phyloP scores from a whole-genome alignment of 2,329 filamentous ascomycete genomes.

The Penicillium sp. region DNA sequence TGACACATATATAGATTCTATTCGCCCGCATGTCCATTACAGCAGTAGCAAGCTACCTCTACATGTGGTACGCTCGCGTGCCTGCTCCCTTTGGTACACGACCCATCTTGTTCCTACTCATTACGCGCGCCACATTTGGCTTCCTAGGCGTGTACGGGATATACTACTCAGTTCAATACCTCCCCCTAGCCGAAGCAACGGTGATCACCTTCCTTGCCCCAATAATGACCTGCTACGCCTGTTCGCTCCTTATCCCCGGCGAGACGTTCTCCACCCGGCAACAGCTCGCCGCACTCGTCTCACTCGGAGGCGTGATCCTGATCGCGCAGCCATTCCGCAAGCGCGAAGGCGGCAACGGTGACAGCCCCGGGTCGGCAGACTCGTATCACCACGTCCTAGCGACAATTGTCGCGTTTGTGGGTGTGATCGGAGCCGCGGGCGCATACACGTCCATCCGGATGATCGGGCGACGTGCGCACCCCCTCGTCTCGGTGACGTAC shows the following conservation, averaged over 20 bases:
- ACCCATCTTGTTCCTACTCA: slow-evolving; percentile 67
- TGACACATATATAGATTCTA: slow-evolving; percentile 56
- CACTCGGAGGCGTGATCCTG: slow-evolving; percentile 75
- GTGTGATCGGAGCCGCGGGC: slow-evolving; percentile 72
- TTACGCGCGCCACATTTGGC: slow-evolving; percentile 68
- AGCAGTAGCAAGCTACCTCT: slow-evolving; percentile 62
- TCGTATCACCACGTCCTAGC: slow-evolving; percentile 67
- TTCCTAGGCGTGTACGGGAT: slow-evolving; percentile 80
- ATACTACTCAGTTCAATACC: slow-evolving; percentile 73
- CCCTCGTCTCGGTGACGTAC: slow-evolving; percentile 83
- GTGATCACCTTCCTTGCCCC: slow-evolving; percentile 87
- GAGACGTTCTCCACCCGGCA: slow-evolving; percentile 79
- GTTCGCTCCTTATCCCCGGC: slow-evolving; percentile 67
- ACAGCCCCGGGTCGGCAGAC: slow-evolving; percentile 45
- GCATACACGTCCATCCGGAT: slow-evolving; percentile 77
- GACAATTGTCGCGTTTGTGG: slow-evolving; percentile 70
- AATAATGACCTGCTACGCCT: slow-evolving; percentile 75
- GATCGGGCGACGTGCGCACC: slow-evolving; percentile 77
- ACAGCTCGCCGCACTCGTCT: slow-evolving; percentile 73
- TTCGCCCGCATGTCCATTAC: slow-evolving; percentile 80
- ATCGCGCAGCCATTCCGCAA: slow-evolving; percentile 68
- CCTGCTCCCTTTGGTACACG: slow-evolving; percentile 69
- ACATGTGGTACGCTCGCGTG: slow-evolving; percentile 71
- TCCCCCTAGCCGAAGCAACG: slow-evolving; percentile 82
- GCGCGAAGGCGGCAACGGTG: slow-evolving; percentile 15